Evolutionary conservation across 1,284 basidiomycete genomes (phyloP), one percentile per base, ranked within the genome.

Genomic region (Pterulicium gracile): DNA sequence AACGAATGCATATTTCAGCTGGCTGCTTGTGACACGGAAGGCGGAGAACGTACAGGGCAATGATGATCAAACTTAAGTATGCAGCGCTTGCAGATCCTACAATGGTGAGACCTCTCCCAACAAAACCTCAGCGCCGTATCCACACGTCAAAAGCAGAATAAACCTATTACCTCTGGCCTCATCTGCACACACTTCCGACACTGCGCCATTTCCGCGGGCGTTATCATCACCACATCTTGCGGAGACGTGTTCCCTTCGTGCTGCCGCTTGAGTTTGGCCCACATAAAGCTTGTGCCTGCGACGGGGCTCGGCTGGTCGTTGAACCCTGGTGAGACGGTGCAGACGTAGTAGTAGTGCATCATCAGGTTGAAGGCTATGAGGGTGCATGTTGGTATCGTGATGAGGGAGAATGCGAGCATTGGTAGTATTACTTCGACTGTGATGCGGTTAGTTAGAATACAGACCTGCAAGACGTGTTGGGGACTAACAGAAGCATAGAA

Each of bases 31-130:
- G n/a, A n/a, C n/a, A n/a, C n/a, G n/a, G n/a, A n/a, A n/a, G n/a
- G n/a, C n/a, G 42, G 10, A 14, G 42, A 14, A 73, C 75, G 63
- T 58, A 92, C 89, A 59, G 89, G 88, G 65, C 89, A 93, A 63
- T 96, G 93, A 58, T 96, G 93, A 58, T 96, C 93, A 65, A 88
- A 98, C 61, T 96, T 92, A 44, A 98, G 65, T 18, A 96, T 78
- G 61, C 96, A 98, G 45, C 76, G 78, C 52, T 90, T 88, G 64
- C 95, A 98, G 53, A 96, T 83, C 7, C 84, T 76, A 66, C 95
- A 98, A 64, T 98, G 96, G 61, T 98, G 95, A 2, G 94, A 75
- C 61, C 96, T 82, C 82, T 97, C 68, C 51, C 54, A 49, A 48
- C 2, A 24, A 27, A 17, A 18, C 10, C 17, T 62, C 17, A 59